phyloP scores from a whole-genome alignment of 768 basidiomycete species.

The Pisolithus marmoratus region DNA sequence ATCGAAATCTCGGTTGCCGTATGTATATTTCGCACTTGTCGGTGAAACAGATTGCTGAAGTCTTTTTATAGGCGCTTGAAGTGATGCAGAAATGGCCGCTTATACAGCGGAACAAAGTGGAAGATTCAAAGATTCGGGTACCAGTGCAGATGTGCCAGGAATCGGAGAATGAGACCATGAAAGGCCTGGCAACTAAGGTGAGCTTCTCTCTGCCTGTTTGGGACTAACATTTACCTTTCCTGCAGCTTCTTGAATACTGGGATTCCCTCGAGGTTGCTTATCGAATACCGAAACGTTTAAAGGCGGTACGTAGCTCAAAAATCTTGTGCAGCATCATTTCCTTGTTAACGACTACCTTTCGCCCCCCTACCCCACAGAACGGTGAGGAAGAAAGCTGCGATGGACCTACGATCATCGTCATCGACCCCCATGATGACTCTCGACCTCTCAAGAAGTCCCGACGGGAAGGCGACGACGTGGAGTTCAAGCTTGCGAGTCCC shows the following conservation, averaged over 20 bases:
- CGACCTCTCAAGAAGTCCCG: slow-evolving; percentile 29
- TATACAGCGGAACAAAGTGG: slow-evolving; percentile 84
- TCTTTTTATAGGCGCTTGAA: slow-evolving; percentile 45
- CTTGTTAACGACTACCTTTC: not conserved
- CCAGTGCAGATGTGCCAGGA: slow-evolving; percentile 52
- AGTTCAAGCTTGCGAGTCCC: slow-evolving; percentile 11
- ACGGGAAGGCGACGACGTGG: slow-evolving; percentile 20
- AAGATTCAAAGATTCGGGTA: slow-evolving; percentile 69
- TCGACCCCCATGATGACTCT: slow-evolving; percentile 22
- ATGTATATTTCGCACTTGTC: slow-evolving; percentile 21
- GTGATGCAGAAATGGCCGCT: slow-evolving; percentile 78
- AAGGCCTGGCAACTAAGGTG: slow-evolving; percentile 59
- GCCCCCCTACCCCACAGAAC: slow-evolving; percentile 16
- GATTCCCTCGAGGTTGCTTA: slow-evolving; percentile 67
- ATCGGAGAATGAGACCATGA: slow-evolving; percentile 52
- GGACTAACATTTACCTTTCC: not conserved
- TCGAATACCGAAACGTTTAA: slow-evolving; percentile 76
- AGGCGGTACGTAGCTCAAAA: slow-evolving; percentile 27
- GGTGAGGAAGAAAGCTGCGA: slow-evolving; percentile 26
- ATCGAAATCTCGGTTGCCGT: slow-evolving; percentile 67
- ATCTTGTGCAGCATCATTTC: not conserved
- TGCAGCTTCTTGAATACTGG: slow-evolving; percentile 78
- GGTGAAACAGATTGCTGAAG: not conserved
- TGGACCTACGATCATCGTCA: slow-evolving; percentile 11
- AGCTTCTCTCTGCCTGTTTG: slow-evolving; percentile 5